These are phyloP conservation scores for Cladorrhinum sp. DNA, from an alignment of 2,329 filamentous ascomycete species.

Conservation along the genomic window DNA sequence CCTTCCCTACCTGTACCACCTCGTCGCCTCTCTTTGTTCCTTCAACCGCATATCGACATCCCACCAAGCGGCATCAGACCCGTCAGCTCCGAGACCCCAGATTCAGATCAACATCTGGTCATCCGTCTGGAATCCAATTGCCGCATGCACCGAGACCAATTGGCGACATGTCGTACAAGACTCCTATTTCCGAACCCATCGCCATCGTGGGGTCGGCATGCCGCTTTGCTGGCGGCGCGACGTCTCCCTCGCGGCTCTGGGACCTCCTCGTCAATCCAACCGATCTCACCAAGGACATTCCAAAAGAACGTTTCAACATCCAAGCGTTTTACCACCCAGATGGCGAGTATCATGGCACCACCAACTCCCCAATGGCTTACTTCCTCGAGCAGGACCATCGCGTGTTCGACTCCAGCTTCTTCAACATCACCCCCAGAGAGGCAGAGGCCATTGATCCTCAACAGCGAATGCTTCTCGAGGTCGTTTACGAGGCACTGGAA, in stretches of 20 bases:
- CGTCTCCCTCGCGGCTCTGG: constrained; percentile 34
- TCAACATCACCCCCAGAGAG: constrained; percentile 39
- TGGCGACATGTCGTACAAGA: constrained; percentile 25
- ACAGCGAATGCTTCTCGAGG: constrained; percentile 36
- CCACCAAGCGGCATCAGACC: neutral
- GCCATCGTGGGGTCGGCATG: constrained; percentile 30
- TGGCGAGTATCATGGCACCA: constrained; percentile 34
- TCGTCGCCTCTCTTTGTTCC: neutral
- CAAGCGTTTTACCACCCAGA: constrained; percentile 33
- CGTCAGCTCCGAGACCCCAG: neutral
- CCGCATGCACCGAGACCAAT: neutral
- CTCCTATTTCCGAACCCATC: constrained; percentile 23
- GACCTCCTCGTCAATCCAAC: constrained; percentile 28
- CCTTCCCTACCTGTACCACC: neutral
- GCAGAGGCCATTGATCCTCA: constrained; percentile 38
- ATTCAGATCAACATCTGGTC: neutral
- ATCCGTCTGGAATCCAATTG: neutral
- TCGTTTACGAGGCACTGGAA: constrained; percentile 39
- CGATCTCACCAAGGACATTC: constrained; percentile 31
- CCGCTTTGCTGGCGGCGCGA: constrained; percentile 33
- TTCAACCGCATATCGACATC: neutral
- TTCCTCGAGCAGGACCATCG: constrained; percentile 33
- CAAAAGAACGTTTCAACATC: constrained; percentile 30
- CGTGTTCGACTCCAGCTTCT: constrained; percentile 38
- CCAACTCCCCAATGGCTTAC: constrained; percentile 34